phyloP scores from a whole-genome alignment of 225 moss, liverwort and hornwort genomes.

The Physcomitrium patens region DNA sequence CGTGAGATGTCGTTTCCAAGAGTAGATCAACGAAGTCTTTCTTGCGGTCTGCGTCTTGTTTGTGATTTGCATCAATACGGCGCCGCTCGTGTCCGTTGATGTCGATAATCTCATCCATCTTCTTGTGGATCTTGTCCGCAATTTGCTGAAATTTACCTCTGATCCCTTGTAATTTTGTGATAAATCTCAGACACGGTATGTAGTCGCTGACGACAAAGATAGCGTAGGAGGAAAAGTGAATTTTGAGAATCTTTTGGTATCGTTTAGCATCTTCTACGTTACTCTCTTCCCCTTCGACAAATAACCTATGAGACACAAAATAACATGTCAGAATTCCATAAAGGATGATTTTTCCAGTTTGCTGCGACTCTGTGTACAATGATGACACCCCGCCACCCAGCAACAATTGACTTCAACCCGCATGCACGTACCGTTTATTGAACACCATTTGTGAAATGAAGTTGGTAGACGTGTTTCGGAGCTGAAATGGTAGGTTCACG shows the following conservation, averaged over 20 bases:
- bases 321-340: not conserved
- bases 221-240: conserved; percentile 41
- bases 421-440: conserved; percentile 44
- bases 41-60: conserved; percentile 25
- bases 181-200: conserved; percentile 36
- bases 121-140: conserved; percentile 35
- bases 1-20: conserved; percentile 52
- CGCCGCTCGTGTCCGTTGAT: conserved; percentile 36
- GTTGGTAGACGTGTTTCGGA: conserved; percentile 45
- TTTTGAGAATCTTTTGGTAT: conserved; percentile 43
- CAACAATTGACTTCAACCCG: not conserved
- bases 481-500: conserved; percentile 42
- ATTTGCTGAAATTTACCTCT: conserved; percentile 35
- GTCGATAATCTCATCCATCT: conserved; percentile 45
- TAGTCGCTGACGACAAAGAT: conserved; percentile 50
- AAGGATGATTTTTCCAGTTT: not conserved
- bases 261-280: conserved; percentile 41
- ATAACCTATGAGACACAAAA: conserved; percentile 24
- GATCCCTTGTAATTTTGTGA: conserved; percentile 38
- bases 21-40: conserved; percentile 74
- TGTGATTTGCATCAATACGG: not conserved
- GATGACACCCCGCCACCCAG: not conserved
- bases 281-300: conserved; percentile 37
- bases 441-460: conserved; percentile 61
- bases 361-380: not conserved